Evolutionary conservation across 2,329 filamentous ascomycete species (phyloP).

Genomic region (Beauveria pseudobassiana): DNA sequence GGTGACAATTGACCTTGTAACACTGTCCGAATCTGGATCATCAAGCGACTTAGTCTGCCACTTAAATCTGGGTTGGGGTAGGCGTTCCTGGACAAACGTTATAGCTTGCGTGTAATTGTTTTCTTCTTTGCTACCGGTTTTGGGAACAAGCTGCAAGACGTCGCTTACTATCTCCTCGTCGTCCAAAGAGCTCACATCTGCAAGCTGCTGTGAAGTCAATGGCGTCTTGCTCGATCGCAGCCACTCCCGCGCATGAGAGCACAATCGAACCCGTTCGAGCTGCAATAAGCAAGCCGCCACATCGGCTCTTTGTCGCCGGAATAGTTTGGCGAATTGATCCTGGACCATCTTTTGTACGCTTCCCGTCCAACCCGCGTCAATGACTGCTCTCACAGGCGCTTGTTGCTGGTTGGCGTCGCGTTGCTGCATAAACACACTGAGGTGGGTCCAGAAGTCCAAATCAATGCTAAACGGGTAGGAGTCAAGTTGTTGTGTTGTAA

Average conservation of each 20-base stretch:
- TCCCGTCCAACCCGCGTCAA: no score
- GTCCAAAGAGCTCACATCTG: neutral
- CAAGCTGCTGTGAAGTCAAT: neutral
- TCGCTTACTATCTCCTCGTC: neutral
- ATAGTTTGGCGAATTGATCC: fast-evolving
- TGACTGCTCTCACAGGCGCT: neutral
- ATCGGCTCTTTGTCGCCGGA: fast-evolving
- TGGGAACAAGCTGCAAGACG: neutral
- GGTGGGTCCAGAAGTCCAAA: neutral
- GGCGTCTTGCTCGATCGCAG: neutral
- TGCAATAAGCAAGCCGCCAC: neutral
- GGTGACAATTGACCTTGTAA: neutral
- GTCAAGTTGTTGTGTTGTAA: fast-evolving
- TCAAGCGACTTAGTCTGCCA: no score
- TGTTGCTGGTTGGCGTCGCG: neutral
- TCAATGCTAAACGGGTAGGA: neutral
- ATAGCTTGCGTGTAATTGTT: no score
- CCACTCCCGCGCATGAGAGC: neutral
- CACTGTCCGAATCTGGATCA: no score
- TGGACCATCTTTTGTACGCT: neutral
- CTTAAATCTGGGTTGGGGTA: neutral
- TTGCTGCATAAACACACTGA: neutral
- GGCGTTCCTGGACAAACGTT: neutral
- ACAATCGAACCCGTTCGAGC: neutral
- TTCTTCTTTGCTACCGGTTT: no score